A percentile compares a stretch with the other conserved stretches of the same genome.
phyloP scores from a whole-genome alignment of 495 filamentous ascomycete species.

The Xylaria curta region DNA sequence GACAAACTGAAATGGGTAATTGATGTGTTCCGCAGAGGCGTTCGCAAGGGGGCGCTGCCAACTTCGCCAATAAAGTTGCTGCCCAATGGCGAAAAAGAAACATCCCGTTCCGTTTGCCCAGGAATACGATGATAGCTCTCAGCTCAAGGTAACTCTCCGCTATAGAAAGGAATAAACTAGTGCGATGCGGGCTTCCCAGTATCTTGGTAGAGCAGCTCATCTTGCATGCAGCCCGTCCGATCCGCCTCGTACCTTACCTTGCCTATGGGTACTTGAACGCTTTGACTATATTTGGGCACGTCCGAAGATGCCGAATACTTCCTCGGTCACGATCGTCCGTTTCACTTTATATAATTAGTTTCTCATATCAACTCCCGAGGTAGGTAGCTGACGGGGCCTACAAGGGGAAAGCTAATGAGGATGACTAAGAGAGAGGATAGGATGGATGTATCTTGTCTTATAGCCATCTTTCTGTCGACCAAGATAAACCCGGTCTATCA shows the following conservation, averaged over 20 bases:
- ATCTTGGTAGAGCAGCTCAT: constrained; percentile 25
- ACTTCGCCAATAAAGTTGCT: constrained; percentile 18
- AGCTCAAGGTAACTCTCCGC: constrained; percentile 4
- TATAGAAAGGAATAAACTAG: constrained; percentile 3
- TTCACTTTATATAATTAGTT: background rate
- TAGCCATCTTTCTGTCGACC: background rate
- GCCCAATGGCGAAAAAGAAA: constrained; percentile 24
- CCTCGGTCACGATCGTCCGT: background rate
- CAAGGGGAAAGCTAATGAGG: background rate
- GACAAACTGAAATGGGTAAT: background rate
- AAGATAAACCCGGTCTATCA: background rate
- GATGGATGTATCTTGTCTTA: background rate
- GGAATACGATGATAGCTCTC: background rate
- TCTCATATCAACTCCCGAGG: background rate
- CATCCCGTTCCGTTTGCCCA: background rate
- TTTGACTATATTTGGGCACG: background rate
- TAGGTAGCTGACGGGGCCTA: background rate
- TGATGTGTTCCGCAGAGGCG: background rate
- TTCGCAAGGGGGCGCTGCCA: background rate
- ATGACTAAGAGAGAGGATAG: background rate
- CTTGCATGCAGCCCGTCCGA: constrained; percentile 28
- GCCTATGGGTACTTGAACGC: background rate
- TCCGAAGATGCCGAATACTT: constrained; percentile 5
- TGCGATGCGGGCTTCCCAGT: constrained; percentile 21
- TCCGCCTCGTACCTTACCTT: constrained; percentile 16